A percentile compares a stretch with the other conserved stretches of the same genome.
Evolutionary conservation across 345 rosid genomes (phyloP).

Genomic region (Acer negundo): DNA sequence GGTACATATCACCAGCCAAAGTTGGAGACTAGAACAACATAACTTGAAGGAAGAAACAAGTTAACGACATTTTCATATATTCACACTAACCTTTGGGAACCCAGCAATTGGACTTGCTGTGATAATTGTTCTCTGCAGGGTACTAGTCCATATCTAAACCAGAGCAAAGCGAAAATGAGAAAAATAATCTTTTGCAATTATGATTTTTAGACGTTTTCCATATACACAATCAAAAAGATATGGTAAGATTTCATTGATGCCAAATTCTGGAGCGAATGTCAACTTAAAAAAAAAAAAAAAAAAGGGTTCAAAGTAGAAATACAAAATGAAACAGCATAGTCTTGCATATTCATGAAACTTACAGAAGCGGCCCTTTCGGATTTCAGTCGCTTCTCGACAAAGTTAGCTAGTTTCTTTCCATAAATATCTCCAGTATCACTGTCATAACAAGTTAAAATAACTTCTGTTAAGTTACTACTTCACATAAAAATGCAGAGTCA

Average conservation of each 20-base stretch:
- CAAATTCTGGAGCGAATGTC: background rate
- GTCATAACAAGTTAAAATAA: constrained; percentile 28
- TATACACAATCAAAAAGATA: background rate
- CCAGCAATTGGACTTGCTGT: constrained; percentile 88
- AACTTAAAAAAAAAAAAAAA: background rate
- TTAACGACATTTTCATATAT: constrained; percentile 9
- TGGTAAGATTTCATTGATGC: background rate
- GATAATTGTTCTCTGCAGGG: constrained; percentile 87
- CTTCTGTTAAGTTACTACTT: constrained; percentile 15
- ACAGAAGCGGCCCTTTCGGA: constrained; percentile 98
- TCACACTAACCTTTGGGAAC: constrained; percentile 82
- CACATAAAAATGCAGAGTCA: background rate
- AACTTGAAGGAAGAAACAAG: constrained; percentile 9
- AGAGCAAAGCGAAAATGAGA: constrained; percentile 1
- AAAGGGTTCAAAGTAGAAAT: background rate
- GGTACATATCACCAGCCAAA: background rate
- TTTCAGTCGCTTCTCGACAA: constrained; percentile 89
- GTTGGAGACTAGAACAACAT: constrained; percentile 2
- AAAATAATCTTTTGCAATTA: constrained; percentile 2
- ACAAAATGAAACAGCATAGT: constrained; percentile 10
- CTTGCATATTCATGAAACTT: constrained; percentile 38
- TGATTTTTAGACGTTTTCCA: constrained; percentile 3
- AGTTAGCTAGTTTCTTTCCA: constrained; percentile 83
- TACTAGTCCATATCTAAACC: constrained; percentile 96
- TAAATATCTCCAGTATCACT: constrained; percentile 92